A percentile compares a stretch with the other conserved stretches of the same genome.
Conservation (phyloP, 2,329 filamentous ascomycete genomes). For the Pseudogymnoascus sp. region DNA sequence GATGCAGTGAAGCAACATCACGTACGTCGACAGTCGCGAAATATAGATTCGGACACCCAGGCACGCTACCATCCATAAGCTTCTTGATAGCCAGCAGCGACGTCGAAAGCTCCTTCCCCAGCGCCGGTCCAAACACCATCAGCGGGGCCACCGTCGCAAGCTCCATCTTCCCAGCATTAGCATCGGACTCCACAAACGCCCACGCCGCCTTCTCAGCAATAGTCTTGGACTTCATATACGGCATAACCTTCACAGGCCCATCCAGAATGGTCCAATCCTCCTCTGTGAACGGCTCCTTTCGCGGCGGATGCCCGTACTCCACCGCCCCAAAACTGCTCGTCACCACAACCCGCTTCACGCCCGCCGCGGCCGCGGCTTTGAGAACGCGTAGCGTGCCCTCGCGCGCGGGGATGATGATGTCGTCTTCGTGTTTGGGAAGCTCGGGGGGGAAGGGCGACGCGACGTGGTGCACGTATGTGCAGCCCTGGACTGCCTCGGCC, state of each 20-base stretch:
- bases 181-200: constrained; percentile 28
- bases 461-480: constrained; percentile 27
- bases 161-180: constrained; percentile 21
- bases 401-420: constrained; percentile 28
- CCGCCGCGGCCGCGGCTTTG: constrained; percentile 23
- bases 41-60: constrained; percentile 24
- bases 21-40: constrained; percentile 28
- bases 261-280: constrained; percentile 26
- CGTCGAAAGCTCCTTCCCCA: constrained; percentile 22
- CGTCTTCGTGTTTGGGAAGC: constrained; percentile 28
- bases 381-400: constrained; percentile 29
- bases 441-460: constrained; percentile 25
- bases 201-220: constrained; percentile 30
- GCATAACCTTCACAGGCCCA: constrained; percentile 12
- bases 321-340: constrained; percentile 18
- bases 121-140: constrained; percentile 27
- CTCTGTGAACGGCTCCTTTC: constrained; percentile 25
- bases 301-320: constrained; percentile 21
- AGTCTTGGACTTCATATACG: constrained; percentile 30
- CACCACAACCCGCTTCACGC: constrained; percentile 21
- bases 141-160: constrained; percentile 27
- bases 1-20: constrained; percentile 28
- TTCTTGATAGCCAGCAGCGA: constrained; percentile 23
- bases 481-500: constrained; percentile 24
- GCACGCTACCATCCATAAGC: constrained; percentile 27